Evolutionary conservation across 768 basidiomycete species (phyloP), one percentile per base, ranked within the genome.

Genomic region (Tylopilus plumbeoviolaceoides): DNA sequence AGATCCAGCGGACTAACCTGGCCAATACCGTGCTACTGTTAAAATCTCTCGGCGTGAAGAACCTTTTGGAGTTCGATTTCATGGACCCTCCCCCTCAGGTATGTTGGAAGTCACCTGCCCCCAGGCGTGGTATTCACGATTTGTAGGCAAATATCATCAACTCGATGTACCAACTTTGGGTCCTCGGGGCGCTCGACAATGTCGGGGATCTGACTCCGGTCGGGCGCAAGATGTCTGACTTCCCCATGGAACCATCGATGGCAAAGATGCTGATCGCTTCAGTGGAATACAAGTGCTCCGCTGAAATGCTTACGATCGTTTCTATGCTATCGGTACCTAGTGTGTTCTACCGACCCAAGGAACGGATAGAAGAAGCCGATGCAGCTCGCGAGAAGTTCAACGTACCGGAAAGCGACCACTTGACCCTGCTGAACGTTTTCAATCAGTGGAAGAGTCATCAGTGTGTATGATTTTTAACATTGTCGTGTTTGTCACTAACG

Each of bases 1-100:
- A 99, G 72, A 99, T 99, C 50, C 97, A 99, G 69, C 78, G 97
- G 43, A 99, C 97, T 10, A 98, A 99, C 71, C 71, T 99, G 51
- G 95, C 97, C 18, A 98, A 99, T 63, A 99, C 95, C 0, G 97
- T 98, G 0, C 72, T 98, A 20, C 72, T 98, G 35, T 78, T 99
- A 53, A 99, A 98, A 68, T 95, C 95, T 4, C 77, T 99, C 6
- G 95, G 97, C 10, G 97, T 99, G 39, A 97, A 97, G 75, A 93
- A 98, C 66, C 72, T 98, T 39, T 79, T 99, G 20, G 95, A 99
- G 71, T 99, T 98, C 64, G 95, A 98, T 71, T 99, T 99, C 67
- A 98, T 99, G 97, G 97, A 99, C 68, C 97, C n/a, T n/a, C n/a
- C n/a, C 97, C 97, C 97, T n/a, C 94, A 95, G 79, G 91, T 87